Base-by-base conservation (phyloP, 1,139 yeast species). In the Suhomyces maxii region DNA sequence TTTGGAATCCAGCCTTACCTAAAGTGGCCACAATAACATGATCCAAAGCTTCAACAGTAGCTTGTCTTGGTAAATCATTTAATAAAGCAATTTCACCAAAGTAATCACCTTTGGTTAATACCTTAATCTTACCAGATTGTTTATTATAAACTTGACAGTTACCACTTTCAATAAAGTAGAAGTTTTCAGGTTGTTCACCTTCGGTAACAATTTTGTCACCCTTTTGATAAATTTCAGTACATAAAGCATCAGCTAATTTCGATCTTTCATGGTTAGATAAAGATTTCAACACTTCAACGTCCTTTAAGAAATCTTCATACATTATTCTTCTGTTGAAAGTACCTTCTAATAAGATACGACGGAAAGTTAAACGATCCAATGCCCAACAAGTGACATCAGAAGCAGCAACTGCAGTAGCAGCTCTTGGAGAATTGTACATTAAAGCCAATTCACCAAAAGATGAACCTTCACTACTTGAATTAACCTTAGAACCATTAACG, bases 361-460 rank as follows among this genome's bases (percentile, higher is more conserved):
- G 85, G 76, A 93, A 93, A 0, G 98, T 91, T 59, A 87, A 74
- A 62, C 99, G 83, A 68, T 93, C 99, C 58, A 93, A 78, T 1
- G 96, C 95, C 97, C 97, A 93, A 55, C 77, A 71, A 9, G 71
- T 67, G 44, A 91, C 78, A 32, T 80, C 80, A 59, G 85, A 80
- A 31, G 82, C 77, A 8, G 97, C 96, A 18, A 78, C 62, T 1
- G 89, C 98, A 1, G 98, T 90, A 13, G 98, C 99, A 7, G 98
- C 99, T 68, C 99, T 83, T 50, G 98, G 98, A 18, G 97, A 84
- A 68, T 93, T 93, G 73, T 93, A 93, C 97, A 93, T 90, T 59
- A 93, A 79, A 1, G 99, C 99, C 61, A 93, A 79, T 67, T 93
- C 99, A 60, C 99, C 99, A 69, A 93, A 93, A 39, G 95, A 86